These are phyloP conservation scores for Debaryomycetaceae sp. DNA, from an alignment of 1,139 yeast species.

Conservation along the genomic window DNA sequence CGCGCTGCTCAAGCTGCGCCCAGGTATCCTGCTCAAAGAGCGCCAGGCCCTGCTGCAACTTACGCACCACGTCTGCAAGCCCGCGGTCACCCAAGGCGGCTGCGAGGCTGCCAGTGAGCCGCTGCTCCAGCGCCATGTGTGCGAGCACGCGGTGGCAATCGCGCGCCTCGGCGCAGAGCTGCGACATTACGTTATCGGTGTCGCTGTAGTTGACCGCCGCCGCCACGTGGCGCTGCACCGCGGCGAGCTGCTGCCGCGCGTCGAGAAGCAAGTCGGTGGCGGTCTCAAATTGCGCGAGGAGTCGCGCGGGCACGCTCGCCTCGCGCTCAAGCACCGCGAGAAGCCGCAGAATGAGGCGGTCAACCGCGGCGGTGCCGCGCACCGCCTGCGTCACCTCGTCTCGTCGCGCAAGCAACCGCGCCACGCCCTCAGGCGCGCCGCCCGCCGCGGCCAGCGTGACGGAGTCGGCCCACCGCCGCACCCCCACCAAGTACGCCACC, in stretches of 20 bases:
- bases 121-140: slow-evolving; percentile 28
- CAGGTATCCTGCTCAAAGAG: slow-evolving; percentile 37
- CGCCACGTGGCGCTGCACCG: slow-evolving; percentile 44
- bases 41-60: too few relatives aligned
- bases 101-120: slow-evolving; percentile 9
- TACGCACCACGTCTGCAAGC: too few relatives aligned
- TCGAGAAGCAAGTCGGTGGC: slow-evolving; percentile 38
- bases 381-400: slow-evolving; percentile 35
- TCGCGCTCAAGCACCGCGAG: slow-evolving; percentile 21
- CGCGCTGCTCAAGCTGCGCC: slow-evolving; percentile 23
- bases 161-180: slow-evolving; percentile 49
- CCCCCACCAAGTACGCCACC: slow-evolving; percentile 21
- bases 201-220: slow-evolving; percentile 58
- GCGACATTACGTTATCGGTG: slow-evolving; percentile 46
- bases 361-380: slow-evolving; percentile 40
- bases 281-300: slow-evolving; percentile 26
- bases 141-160: slow-evolving; percentile 23
- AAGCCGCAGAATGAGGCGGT: slow-evolving; percentile 42
- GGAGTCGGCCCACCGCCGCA: slow-evolving; percentile 15
- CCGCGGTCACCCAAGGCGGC: too few relatives aligned
- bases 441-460: slow-evolving; percentile 8
- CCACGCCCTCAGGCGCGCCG: slow-evolving; percentile 14
- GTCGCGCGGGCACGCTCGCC: slow-evolving; percentile 10
- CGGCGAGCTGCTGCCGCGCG: slow-evolving; percentile 32
- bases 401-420: slow-evolving; percentile 49